Conservation (phyloP, 441 rosid species). For the Corymbia calophylla region DNA sequence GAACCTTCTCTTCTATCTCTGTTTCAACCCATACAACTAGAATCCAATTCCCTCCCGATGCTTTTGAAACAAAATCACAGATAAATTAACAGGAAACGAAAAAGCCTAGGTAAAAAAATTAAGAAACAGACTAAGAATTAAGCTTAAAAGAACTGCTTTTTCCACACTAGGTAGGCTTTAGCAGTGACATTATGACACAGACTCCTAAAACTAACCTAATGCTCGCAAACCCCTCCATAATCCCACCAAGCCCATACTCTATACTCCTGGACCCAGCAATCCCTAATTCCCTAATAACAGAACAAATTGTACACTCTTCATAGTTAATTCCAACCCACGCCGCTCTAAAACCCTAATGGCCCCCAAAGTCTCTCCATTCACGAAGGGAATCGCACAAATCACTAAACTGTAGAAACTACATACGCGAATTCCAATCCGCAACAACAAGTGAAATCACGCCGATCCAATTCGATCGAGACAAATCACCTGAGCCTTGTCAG, state of each 20-base stretch:
- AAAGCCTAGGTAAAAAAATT: not conserved
- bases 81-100: not conserved
- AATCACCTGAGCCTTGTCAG: conserved; percentile 91
- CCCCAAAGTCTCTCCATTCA: not conserved
- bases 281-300: not conserved
- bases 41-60: not conserved
- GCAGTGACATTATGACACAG: not conserved
- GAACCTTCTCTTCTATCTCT: not conserved
- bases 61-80: not conserved
- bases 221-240: not conserved
- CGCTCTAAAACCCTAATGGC: not conserved
- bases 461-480: not conserved
- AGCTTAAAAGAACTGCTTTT: not conserved
- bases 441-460: not conserved
- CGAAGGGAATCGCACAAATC: not conserved
- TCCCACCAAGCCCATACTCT: not conserved
- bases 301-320: not conserved
- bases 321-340: not conserved
- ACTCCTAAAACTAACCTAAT: not conserved
- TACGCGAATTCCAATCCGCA: not conserved
- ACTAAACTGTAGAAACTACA: not conserved
- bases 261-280: not conserved
- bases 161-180: not conserved
- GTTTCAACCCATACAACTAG: not conserved
- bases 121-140: not conserved